Percentiles rank a stretch among this genome's conserved stretches.
phyloP scores from a whole-genome alignment of 768 basidiomycete species.

The Podaxis rugospora region DNA sequence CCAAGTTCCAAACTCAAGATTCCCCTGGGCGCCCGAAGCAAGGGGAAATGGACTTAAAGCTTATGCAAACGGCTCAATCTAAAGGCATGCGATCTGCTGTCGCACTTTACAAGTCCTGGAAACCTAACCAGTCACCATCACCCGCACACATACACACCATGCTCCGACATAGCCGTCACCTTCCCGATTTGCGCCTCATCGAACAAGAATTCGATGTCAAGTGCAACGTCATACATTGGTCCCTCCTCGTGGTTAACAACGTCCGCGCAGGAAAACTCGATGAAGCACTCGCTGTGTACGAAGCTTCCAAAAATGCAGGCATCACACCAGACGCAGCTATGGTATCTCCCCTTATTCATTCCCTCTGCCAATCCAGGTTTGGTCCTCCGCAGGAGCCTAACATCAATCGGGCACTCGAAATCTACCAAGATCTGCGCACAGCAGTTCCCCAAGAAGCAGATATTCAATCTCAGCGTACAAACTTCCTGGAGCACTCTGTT shows the following conservation, averaged over 20 bases:
- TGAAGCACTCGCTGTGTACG: constrained; percentile 47
- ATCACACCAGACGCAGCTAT: constrained; percentile 45
- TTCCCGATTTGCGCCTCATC: constrained; percentile 38
- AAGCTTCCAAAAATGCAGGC: constrained; percentile 36
- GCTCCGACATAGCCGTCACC: constrained; percentile 34
- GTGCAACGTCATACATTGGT: constrained; percentile 46
- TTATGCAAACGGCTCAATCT: neutral
- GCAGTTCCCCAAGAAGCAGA: constrained; percentile 21
- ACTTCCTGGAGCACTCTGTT: constrained; percentile 23
- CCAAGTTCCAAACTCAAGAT: constrained; percentile 11
- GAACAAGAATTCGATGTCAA: constrained; percentile 36
- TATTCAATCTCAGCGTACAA: constrained; percentile 12
- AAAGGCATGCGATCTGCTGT: constrained; percentile 7
- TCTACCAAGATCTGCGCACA: constrained; percentile 46
- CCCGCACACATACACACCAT: constrained; percentile 18
- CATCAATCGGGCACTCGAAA: constrained; percentile 48
- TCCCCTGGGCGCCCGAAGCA: constrained; percentile 13
- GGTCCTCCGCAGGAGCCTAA: constrained; percentile 23
- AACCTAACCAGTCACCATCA: neutral
- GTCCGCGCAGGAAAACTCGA: constrained; percentile 31
- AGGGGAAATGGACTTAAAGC: neutral
- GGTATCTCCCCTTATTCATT: constrained; percentile 50
- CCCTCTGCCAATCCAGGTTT: constrained; percentile 39
- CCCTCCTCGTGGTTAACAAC: constrained; percentile 49
- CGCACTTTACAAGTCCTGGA: neutral